Conservation (phyloP, 23 red algal genomes). For the Gracilaria gracilis region DNA sequence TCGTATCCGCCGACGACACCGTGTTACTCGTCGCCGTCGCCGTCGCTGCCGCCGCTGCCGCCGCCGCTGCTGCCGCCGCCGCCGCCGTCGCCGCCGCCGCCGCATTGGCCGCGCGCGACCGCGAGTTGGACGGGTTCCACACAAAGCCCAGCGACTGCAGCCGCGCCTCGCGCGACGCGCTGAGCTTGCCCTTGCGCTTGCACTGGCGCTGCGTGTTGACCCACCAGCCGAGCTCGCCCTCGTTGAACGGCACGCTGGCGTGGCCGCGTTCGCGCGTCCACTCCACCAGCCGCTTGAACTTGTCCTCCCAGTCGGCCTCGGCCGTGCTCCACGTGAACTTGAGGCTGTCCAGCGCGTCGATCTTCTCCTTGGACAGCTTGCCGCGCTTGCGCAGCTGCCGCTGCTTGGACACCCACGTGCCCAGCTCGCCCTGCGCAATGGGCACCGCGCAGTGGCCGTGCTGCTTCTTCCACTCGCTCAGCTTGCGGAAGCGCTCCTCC, state of each 20-base stretch:
- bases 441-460: conserved; percentile 69
- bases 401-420: conserved; percentile 79
- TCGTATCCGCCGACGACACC: conserved; percentile 32
- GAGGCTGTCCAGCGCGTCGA: conserved; percentile 61
- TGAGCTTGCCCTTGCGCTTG: conserved; percentile 67
- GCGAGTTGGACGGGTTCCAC: conserved; percentile 74
- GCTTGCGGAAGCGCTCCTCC: conserved; percentile 66
- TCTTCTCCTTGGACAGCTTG: conserved; percentile 59
- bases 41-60: background rate
- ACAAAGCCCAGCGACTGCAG: conserved; percentile 73
- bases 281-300: conserved; percentile 54
- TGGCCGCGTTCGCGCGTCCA: conserved; percentile 62
- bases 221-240: conserved; percentile 85
- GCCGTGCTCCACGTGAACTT: conserved; percentile 78
- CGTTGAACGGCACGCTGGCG: conserved; percentile 73
- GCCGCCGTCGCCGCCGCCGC: background rate
- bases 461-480: conserved; percentile 57
- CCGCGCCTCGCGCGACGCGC: conserved; percentile 47
- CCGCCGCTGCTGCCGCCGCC: conserved; percentile 16
- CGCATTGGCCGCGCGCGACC: conserved; percentile 29
- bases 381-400: conserved; percentile 61
- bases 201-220: conserved; percentile 79
- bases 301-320: conserved; percentile 77
- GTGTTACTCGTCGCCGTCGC: conserved; percentile 6
- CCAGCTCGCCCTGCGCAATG: conserved; percentile 72